These are phyloP conservation scores for Coemansia sp. DNA, from an alignment of 192 early-diverging fungal genomes.

Conservation along the genomic window DNA sequence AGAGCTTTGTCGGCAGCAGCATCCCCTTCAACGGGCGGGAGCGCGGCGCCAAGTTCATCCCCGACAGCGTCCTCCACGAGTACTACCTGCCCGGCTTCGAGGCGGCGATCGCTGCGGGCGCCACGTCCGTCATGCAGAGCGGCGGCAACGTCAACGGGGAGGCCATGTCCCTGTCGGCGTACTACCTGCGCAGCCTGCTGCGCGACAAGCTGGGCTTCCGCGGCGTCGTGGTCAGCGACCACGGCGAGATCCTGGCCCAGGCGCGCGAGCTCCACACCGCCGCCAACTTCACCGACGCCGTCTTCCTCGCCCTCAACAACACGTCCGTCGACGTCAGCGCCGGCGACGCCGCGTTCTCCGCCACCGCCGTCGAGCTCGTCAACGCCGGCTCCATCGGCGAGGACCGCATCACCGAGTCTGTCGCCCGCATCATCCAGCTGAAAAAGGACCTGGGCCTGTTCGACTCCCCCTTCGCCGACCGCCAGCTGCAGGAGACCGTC, in stretches of 20 bases:
- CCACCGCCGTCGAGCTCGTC: slow-evolving; percentile 40
- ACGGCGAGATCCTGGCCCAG: slow-evolving; percentile 30
- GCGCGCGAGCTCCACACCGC: slow-evolving; percentile 11
- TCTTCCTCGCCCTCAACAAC: slow-evolving; percentile 51
- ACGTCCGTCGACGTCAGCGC: slow-evolving; percentile 59
- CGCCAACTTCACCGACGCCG: slow-evolving; percentile 52
- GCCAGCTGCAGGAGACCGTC: slow-evolving; percentile 29
- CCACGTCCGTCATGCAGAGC: slow-evolving; percentile 58
- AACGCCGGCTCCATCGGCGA: slow-evolving; percentile 27
- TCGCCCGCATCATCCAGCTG: slow-evolving; percentile 57
- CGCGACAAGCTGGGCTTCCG: slow-evolving; percentile 56
- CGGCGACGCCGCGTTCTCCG: slow-evolving; percentile 44
- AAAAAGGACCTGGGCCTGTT: slow-evolving; percentile 65
- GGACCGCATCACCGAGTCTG: slow-evolving; percentile 54
- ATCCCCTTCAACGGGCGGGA: neutral
- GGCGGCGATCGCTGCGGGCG: slow-evolving; percentile 57
- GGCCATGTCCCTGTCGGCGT: slow-evolving; percentile 54
- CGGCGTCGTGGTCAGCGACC: slow-evolving; percentile 59
- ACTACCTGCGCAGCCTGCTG: slow-evolving; percentile 53
- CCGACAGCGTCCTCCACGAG: slow-evolving; percentile 50
- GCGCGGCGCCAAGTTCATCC: neutral
- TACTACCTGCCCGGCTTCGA: slow-evolving; percentile 61
- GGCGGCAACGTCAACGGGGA: slow-evolving; percentile 59
- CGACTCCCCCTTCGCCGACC: slow-evolving; percentile 43
- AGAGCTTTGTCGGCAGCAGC: slow-evolving; percentile 56